Percentiles rank a stretch among this genome's conserved stretches.
Evolutionary conservation across 768 basidiomycete species (phyloP).

Genomic region (Kondoa malvinella): DNA sequence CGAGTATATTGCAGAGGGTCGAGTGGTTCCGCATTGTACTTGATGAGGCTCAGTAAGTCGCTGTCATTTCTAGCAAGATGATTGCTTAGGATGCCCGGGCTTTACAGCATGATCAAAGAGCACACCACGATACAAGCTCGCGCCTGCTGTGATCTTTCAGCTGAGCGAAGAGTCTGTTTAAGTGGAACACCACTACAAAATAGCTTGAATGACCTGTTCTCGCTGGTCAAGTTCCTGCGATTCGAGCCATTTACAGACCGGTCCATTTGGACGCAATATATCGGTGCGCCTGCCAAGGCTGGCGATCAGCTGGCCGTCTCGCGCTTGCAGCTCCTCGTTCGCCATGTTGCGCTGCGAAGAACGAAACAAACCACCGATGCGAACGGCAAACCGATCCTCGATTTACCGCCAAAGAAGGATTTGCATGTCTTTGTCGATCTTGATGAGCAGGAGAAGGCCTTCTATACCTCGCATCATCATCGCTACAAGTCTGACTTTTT

Average conservation of each 20-base stretch:
- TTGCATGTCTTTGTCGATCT: constrained; percentile 72
- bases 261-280: constrained; percentile 76
- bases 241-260: constrained; percentile 85
- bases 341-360: constrained; percentile 82
- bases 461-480: constrained; percentile 75
- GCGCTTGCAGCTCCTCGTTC: constrained; percentile 92
- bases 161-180: constrained; percentile 78
- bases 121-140: constrained; percentile 81
- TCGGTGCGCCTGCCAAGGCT: constrained; percentile 81
- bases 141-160: constrained; percentile 84
- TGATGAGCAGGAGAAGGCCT: constrained; percentile 56
- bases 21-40: constrained; percentile 56
- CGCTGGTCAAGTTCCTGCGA: constrained; percentile 87
- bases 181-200: constrained; percentile 99
- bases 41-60: constrained; percentile 28
- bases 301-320: constrained; percentile 66
- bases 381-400: constrained; percentile 67
- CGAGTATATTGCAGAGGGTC: constrained; percentile 74
- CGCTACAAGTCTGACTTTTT: constrained; percentile 85
- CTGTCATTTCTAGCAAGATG: neutral
- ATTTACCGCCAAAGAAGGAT: constrained; percentile 78
- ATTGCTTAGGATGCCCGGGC: too few relatives aligned
- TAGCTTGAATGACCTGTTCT: constrained; percentile 94
- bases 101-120: constrained; percentile 79
- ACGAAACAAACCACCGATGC: constrained; percentile 75